Evolutionary conservation across 192 early-diverging fungal species (phyloP).

Genomic region (Umbelopsis isabellina): DNA sequence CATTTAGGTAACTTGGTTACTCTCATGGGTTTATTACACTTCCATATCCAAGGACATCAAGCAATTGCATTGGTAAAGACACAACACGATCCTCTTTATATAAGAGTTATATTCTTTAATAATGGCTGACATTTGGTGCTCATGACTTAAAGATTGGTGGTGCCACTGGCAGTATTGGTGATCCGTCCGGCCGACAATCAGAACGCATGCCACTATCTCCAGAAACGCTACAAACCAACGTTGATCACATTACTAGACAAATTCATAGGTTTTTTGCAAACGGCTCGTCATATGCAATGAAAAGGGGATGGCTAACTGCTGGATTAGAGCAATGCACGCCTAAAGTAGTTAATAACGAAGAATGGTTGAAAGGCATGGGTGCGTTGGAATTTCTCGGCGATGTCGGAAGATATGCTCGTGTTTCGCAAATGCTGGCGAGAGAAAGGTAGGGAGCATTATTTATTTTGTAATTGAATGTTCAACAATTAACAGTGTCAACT

Average conservation of each 20-base stretch:
- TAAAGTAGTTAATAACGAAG: conserved; percentile 76
- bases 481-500: background rate
- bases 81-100: background rate
- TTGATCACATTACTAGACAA: conserved; percentile 69
- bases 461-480: background rate
- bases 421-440: conserved; percentile 82
- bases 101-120: background rate
- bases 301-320: conserved; percentile 34
- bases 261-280: conserved; percentile 71
- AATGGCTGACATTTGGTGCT: background rate
- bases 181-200: conserved; percentile 84
- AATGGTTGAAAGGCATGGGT: conserved; percentile 77
- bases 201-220: conserved; percentile 75
- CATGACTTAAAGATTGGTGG: conserved; percentile 64
- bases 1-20: conserved; percentile 92
- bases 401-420: conserved; percentile 79
- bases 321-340: conserved; percentile 31
- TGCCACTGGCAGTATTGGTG: conserved; percentile 92
- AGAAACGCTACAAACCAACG: conserved; percentile 62
- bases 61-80: conserved; percentile 76
- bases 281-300: conserved; percentile 46
- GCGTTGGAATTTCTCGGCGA: conserved; percentile 76
- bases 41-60: conserved; percentile 80
- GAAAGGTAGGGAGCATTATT: conserved; percentile 64
- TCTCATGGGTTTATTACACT: conserved; percentile 85